Evolutionary conservation across 129 eudicot genomes (phyloP), one percentile per base, ranked within the genome.

Genomic region (Saposhnikovia divaricata): DNA sequence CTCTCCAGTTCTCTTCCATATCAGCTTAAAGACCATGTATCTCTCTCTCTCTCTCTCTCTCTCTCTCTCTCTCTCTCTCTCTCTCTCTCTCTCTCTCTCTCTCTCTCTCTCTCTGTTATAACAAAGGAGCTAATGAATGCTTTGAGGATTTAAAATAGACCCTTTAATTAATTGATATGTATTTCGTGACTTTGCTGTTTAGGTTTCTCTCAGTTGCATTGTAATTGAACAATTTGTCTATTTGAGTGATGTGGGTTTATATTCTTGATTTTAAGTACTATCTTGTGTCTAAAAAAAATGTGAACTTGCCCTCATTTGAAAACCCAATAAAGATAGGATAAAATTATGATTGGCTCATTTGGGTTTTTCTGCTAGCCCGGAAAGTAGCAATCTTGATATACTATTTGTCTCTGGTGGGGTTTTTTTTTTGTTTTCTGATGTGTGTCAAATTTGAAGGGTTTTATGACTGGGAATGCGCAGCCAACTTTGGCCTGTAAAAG

Each of bases 401-500:
- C 34, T 10, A 42, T 23, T 43, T n/a, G 59, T 74, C 3, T 0
- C 25, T 4, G 61, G 38, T 46, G 28, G 12, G 23, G 10, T 44
- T 19, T 76, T 48, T 4, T n/a, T 11, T 46, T 46, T 46, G 23
- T 3, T 18, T 51, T 76, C 28, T 51, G 44, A 76, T 48, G 31
- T 2, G 43, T 51, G 34, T 48, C 57, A 2, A 19, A 50, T 43
- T 76, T 76, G 69, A 72, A 85, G 93, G 86, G 82, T 18, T 65
- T 76, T 82, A 39, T 50, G 74, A 77, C 68, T 72, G 78, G 66
- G 39, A 77, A 73, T 70, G 45, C 21, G 47, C 82, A 82, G 34
- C 88, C 81, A 77, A 82, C 76, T 31, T 77, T 86, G 23, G 90
- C 87, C 38, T 78, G 87, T 78, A 85, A 78, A 48, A 34, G 40